Percentiles rank a stretch among this genome's conserved stretches.
These are phyloP conservation scores for Fragosphaeria purpurea DNA, from an alignment of 2,329 filamentous ascomycete genomes.

Conservation along the genomic window DNA sequence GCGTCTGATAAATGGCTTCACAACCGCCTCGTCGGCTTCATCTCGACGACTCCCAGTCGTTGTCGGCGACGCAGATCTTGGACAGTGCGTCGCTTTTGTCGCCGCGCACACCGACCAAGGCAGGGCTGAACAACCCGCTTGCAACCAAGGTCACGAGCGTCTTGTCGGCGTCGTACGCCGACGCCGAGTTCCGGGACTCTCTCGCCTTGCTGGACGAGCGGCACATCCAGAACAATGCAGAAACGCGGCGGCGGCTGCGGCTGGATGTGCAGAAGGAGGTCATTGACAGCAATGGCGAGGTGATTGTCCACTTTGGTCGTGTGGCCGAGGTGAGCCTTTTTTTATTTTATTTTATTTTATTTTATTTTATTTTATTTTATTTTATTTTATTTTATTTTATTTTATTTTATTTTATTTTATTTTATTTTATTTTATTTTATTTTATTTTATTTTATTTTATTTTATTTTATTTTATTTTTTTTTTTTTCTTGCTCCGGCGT, in stretches of 20 bases:
- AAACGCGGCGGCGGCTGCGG: conserved; percentile 68
- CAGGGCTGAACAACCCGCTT: conserved; percentile 49
- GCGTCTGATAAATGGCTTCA: conserved; percentile 9
- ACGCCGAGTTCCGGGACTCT: conserved; percentile 82
- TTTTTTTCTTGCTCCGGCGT: not conserved
- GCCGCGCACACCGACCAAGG: conserved; percentile 19
- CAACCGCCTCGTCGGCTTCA: conserved; percentile 2
- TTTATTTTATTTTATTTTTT: not conserved
- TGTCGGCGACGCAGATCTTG: not conserved
- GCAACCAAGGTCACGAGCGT: conserved; percentile 75
- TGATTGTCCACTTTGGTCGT: conserved; percentile 77
- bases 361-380: not conserved
- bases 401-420: not conserved
- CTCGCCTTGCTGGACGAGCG: conserved; percentile 67
- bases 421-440: not conserved
- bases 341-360: no score
- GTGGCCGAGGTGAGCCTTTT: conserved; percentile 63
- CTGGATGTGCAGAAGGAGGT: conserved; percentile 84
- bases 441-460: no score
- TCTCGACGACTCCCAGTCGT: not conserved
- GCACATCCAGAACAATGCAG: conserved; percentile 61
- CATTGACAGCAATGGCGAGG: conserved; percentile 81
- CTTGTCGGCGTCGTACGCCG: conserved; percentile 84
- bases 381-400: not conserved
- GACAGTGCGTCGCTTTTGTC: conserved; percentile 17